These are phyloP conservation scores for Scolecobasidium constrictum DNA, from an alignment of 2,329 filamentous ascomycete genomes.

Conservation along the genomic window DNA sequence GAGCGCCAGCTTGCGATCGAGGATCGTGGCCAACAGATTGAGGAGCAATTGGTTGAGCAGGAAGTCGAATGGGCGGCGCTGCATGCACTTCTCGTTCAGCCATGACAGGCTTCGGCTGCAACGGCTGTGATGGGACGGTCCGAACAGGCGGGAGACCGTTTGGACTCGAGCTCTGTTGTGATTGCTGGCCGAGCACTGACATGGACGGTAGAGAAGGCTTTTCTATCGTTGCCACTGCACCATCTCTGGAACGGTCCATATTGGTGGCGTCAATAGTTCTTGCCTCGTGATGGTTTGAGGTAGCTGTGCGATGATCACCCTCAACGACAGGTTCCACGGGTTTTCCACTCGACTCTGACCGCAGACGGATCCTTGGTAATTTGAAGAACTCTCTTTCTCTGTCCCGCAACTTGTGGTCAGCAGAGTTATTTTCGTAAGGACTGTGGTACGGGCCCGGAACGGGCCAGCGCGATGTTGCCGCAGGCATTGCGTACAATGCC, in stretches of 20 bases:
- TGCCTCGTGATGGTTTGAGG: background rate
- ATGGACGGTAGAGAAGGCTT: background rate
- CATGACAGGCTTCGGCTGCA: background rate
- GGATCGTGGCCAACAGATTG: background rate
- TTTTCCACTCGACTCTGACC: conserved; percentile 19
- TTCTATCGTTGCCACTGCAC: background rate
- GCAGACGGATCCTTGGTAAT: conserved; percentile 25
- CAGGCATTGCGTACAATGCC: conserved; percentile 1
- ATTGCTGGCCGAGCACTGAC: background rate
- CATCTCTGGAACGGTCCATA: background rate
- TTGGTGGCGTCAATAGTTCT: background rate
- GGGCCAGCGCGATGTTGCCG: conserved; percentile 3
- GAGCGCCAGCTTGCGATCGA: background rate
- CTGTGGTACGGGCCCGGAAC: background rate
- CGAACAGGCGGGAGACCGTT: background rate
- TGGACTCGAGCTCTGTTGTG: background rate
- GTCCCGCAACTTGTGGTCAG: conserved; percentile 12
- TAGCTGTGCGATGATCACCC: background rate
- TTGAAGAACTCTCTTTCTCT: conserved; percentile 29
- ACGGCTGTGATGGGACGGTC: background rate
- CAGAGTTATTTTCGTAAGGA: background rate
- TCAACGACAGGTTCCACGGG: conserved; percentile 13
- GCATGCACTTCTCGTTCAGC: background rate
- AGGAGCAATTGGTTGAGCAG: background rate
- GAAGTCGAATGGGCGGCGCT: background rate